Conservation (phyloP, 495 filamentous ascomycete genomes). For the Aspergillus baeticus region DNA sequence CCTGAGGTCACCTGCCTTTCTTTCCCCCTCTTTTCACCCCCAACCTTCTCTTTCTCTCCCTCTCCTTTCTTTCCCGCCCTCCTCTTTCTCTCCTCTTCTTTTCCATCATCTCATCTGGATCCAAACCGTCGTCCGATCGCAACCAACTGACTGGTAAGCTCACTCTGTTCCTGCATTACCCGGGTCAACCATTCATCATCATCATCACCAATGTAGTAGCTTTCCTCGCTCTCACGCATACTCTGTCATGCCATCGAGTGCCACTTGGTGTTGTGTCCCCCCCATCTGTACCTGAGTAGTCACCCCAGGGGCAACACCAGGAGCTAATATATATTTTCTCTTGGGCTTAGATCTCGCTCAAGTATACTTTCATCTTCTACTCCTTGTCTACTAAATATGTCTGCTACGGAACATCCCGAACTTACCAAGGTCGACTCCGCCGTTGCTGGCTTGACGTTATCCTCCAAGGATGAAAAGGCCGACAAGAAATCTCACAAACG, state of each 20-base stretch:
- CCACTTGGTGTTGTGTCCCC: neutral
- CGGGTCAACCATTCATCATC: slow-evolving; percentile 9
- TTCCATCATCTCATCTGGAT: slow-evolving; percentile 26
- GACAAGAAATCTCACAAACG: slow-evolving; percentile 60
- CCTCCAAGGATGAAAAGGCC: slow-evolving; percentile 60
- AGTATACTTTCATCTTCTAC: slow-evolving; percentile 3
- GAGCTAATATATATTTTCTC: neutral
- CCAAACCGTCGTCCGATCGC: slow-evolving; percentile 20
- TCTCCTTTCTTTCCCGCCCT: slow-evolving; percentile 18
- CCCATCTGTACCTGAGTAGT: neutral
- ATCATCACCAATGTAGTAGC: neutral
- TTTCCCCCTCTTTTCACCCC: slow-evolving; percentile 23
- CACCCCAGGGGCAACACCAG: neutral
- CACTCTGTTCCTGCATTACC: slow-evolving; percentile 20
- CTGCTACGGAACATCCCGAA: slow-evolving; percentile 43
- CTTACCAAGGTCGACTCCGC: slow-evolving; percentile 86
- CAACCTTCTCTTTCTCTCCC: slow-evolving; percentile 16
- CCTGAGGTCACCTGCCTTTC: slow-evolving; percentile 40
- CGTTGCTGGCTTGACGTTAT: slow-evolving; percentile 72
- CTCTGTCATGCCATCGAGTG: neutral
- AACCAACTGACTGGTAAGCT: slow-evolving; percentile 20
- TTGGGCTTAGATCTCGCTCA: neutral
- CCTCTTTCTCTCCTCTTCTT: slow-evolving; percentile 20
- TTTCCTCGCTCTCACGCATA: neutral
- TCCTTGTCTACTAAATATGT: slow-evolving; percentile 48